These are phyloP conservation scores for Scheffersomyces quercinus DNA, from an alignment of 1,139 yeast species.

Conservation along the genomic window DNA sequence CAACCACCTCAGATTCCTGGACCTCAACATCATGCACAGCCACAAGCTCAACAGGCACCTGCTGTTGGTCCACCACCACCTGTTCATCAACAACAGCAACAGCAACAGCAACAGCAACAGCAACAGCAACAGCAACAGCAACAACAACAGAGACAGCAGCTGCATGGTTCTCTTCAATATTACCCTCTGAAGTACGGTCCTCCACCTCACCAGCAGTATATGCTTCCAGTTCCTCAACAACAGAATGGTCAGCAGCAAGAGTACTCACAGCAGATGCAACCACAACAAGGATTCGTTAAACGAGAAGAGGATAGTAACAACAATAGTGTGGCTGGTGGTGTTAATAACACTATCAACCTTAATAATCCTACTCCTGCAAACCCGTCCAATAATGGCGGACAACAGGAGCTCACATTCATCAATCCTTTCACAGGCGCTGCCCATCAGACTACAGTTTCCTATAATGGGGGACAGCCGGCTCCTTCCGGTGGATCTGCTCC, in stretches of 20 bases:
- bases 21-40: conserved; percentile 1
- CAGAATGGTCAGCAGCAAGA: conserved; percentile 5
- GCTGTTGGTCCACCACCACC: conserved; percentile 2
- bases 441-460: conserved; percentile 9
- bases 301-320: background rate
- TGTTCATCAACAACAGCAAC: conserved; percentile 9
- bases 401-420: conserved; percentile 9
- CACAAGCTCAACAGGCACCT: conserved; percentile 4
- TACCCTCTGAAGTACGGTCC: conserved; percentile 7
- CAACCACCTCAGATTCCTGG: conserved; percentile 9
- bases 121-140: background rate
- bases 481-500: background rate
- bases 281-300: conserved; percentile 1
- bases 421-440: conserved; percentile 14
- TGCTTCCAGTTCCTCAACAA: conserved; percentile 10
- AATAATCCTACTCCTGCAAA: background rate
- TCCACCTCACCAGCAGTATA: conserved; percentile 8
- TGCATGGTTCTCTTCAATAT: conserved; percentile 5
- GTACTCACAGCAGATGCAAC: conserved; percentile 7
- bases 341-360: too few species aligned
- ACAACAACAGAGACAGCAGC: conserved; percentile 1
- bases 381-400: conserved; percentile 1
- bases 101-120: conserved; percentile 6
- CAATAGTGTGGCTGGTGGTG: background rate
- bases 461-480: conserved; percentile 2